Evolutionary conservation across 164 flowering plant genomes (phyloP), one percentile per base, ranked within the genome.

Genomic region (Tinospora cordifolia): DNA sequence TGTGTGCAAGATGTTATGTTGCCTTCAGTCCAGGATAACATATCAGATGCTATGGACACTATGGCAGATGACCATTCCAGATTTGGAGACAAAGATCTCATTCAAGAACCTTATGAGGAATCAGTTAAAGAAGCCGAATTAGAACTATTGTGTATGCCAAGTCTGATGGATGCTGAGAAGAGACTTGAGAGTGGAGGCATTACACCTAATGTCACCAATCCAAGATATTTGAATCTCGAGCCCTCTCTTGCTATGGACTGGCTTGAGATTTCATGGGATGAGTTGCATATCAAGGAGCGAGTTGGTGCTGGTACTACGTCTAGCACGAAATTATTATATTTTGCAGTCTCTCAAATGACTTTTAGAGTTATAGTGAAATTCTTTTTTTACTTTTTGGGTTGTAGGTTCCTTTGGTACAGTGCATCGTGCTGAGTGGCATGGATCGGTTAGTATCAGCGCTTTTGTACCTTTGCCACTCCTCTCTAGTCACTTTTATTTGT

Each of bases 361-460:
- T 54, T 47, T 46, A 9, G 21, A 24, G 21, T 7, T 51, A 10
- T 19, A 19, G 21, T 71, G 38, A 30, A 40, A 8, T 13, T 46
- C 17, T 27, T 9, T 68, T 0, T 24, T 36, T 59, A 11, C 25
- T 66, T 66, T 15, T 66, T 47, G 8, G 64, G 51, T 63, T 75
- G 62, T 80, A 92, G 98, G 98, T 73, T 94, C 98, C 39, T 94
- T 92, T 82, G 98, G 98, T 60, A 94, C 95, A 11, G 98, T 94
- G 73, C 95, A 92, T 80, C 98, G 87, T 66, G 97, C 97, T 79
- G 98, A 94, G 80, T 94, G 98, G 98, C 92, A 94, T 89, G 97
- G 97, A 82, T 93, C 98, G 85, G 97, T 93, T 66, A 83, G 97
- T 88, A 68, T 11, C 59, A 26, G 14, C 51, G 51, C 41, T 24